phyloP scores from a whole-genome alignment of 805 yeast genomes.

The Ogataea glucozyma region DNA sequence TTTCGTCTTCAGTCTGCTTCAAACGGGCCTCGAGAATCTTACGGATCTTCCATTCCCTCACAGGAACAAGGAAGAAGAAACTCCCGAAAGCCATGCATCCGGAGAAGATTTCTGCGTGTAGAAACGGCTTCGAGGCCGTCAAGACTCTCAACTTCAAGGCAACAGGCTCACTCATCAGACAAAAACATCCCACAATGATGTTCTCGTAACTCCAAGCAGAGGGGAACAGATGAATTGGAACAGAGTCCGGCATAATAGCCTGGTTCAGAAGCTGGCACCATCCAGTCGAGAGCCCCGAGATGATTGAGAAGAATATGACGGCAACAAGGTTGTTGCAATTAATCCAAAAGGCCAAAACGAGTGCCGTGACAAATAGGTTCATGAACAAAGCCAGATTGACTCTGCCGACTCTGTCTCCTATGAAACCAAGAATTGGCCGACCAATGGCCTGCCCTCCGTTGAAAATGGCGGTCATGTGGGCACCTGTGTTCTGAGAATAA shows the following conservation, averaged over 20 bases:
- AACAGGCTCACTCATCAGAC: constrained; percentile 32
- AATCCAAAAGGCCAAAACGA: constrained; percentile 49
- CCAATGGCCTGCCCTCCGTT: constrained; percentile 51
- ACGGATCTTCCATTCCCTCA: constrained; percentile 54
- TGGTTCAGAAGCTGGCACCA: constrained; percentile 38
- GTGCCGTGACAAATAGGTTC: constrained; percentile 36
- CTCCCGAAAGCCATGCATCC: constrained; percentile 51
- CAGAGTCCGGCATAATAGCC: constrained; percentile 33
- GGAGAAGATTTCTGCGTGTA: constrained; percentile 60
- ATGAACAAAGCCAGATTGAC: constrained; percentile 43
- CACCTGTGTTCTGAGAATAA: constrained; percentile 41
- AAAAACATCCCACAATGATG: constrained; percentile 30
- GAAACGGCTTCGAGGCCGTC: constrained; percentile 43
- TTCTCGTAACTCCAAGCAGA: constrained; percentile 33
- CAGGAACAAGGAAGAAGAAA: constrained; percentile 41
- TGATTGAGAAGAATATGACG: constrained; percentile 37
- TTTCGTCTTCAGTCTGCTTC: constrained; percentile 9
- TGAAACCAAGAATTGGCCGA: constrained; percentile 47
- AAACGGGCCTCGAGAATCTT: constrained; percentile 32
- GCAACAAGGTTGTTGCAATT: constrained; percentile 35
- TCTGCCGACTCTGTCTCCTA: constrained; percentile 48
- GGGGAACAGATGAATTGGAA: constrained; percentile 29
- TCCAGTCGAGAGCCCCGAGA: constrained; percentile 48
- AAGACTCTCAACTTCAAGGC: constrained; percentile 29
- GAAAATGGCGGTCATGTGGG: constrained; percentile 45